Evolutionary conservation across 257 asterid species (phyloP).

Genomic region (Rhazya stricta): DNA sequence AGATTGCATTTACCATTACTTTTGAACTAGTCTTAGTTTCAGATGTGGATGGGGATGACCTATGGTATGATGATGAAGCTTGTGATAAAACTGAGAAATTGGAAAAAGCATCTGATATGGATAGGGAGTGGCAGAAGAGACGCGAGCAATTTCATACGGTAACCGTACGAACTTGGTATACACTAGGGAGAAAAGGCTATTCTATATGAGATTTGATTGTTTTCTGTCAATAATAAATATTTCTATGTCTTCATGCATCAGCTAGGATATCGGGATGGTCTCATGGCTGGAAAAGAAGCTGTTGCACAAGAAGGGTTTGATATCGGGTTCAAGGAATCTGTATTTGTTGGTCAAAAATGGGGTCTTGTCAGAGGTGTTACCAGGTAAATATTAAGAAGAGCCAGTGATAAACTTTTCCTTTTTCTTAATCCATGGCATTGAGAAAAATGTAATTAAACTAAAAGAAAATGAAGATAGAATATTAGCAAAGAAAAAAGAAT

Average conservation of each 20-base stretch:
- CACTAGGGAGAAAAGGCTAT: background rate
- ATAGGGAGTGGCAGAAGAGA: conserved; percentile 79
- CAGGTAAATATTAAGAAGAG: conserved; percentile 35
- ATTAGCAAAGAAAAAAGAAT: background rate
- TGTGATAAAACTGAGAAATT: conserved; percentile 34
- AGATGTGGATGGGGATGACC: conserved; percentile 46
- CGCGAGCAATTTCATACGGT: conserved; percentile 74
- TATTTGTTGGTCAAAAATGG: conserved; percentile 56
- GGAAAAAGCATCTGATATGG: conserved; percentile 40
- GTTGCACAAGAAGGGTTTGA: conserved; percentile 85
- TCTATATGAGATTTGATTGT: background rate
- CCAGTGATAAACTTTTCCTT: background rate
- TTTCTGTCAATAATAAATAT: conserved; percentile 2
- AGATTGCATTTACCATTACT: background rate
- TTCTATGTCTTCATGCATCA: conserved; percentile 28
- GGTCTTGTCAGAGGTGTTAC: conserved; percentile 75
- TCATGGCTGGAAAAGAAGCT: conserved; percentile 76
- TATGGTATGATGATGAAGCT: conserved; percentile 66
- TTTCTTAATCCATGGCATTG: background rate
- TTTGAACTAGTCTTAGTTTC: conserved; percentile 8
- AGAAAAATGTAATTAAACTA: background rate
- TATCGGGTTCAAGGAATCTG: conserved; percentile 66
- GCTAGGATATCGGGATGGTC: conserved; percentile 98
- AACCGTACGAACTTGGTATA: conserved; percentile 18
- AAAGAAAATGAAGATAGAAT: background rate